Evolutionary conservation across 768 basidiomycete species (phyloP), one percentile per base, ranked within the genome.

Genomic region (Solioccasus polychromus): DNA sequence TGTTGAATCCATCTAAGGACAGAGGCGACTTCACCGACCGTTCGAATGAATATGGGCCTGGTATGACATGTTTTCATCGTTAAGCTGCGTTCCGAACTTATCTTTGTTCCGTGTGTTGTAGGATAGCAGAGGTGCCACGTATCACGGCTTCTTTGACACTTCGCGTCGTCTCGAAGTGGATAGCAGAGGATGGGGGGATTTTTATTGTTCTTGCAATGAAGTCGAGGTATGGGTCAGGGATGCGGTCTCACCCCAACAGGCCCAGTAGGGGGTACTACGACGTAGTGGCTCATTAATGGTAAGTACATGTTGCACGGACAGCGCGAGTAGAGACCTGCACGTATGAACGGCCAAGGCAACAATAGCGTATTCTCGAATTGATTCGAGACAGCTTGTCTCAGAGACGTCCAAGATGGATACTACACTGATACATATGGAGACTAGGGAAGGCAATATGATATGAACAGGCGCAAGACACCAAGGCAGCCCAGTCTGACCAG

Each of bases 31-130:
- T 71, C 42, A 61, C 69, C 20, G 52, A 66, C 45, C 50, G 55
- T 47, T 64, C 78, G 79, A 50, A 88, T 88, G 84, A 76, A 80
- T 52, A 78, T 87, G 52, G 82, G 83, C 36, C 57, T 56, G 43
- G 85, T 85, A 39, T 60, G 82, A 72, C 15, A 30, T 18, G 11
- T 50, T 31, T 31, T 45, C 4, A 29, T 50, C 35, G 23, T 45
- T 20, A 23, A 42, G 30, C 44, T 44, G 40, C 35, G 22, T 35
- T 14, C 18, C 19, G 23, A 30, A 10, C 28, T 28, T 12, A 15
- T 5, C 18, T 44, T 34, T 35, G 44, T 44, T 39, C 18, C n/a
- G 61, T 59, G 54, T 49, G 51, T 41, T 35, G 38, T 44, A 73
- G 73, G 32, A 39, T 47, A 52, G 62, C 30, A 61, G 39, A 49